Evolutionary conservation across 2,329 filamentous ascomycete genomes (phyloP).

Genomic region (Aureobasidium vineae): DNA sequence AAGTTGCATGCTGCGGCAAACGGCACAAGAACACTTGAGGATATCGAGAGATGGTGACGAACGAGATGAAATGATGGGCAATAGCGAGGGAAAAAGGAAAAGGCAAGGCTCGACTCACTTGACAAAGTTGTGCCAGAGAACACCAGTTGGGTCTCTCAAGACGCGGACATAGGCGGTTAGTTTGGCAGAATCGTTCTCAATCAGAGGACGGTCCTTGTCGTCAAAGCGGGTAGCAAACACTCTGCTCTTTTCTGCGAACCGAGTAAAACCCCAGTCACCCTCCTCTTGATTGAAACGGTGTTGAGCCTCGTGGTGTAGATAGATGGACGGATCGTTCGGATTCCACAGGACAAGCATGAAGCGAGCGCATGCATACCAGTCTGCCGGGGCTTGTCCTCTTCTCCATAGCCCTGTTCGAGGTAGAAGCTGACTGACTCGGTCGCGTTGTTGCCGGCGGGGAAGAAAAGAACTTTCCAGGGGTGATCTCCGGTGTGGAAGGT

Average conservation of each 20-base stretch:
- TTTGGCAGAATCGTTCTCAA: constrained; percentile 73
- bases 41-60: not conserved
- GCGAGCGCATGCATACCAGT: constrained; percentile 96
- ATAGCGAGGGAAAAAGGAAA: not conserved
- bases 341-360: constrained; percentile 96
- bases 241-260: constrained; percentile 83
- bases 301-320: constrained; percentile 72
- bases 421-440: constrained; percentile 94
- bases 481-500: constrained; percentile 80
- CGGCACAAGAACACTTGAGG: not conserved
- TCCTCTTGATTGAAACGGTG: constrained; percentile 96
- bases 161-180: constrained; percentile 80
- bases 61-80: not conserved
- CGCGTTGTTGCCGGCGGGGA: constrained; percentile 85
- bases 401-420: constrained; percentile 87
- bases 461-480: constrained; percentile 95
- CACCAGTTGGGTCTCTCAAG: constrained; percentile 82
- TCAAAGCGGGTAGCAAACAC: constrained; percentile 81
- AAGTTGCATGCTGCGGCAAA: not conserved
- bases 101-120: constrained; percentile 52
- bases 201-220: constrained; percentile 64
- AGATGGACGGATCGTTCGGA: constrained; percentile 83
- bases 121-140: constrained; percentile 85
- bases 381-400: constrained; percentile 68
- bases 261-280: constrained; percentile 98